Conservation (phyloP, 768 basidiomycete genomes). For the Candolleomyces aberdarensis region DNA sequence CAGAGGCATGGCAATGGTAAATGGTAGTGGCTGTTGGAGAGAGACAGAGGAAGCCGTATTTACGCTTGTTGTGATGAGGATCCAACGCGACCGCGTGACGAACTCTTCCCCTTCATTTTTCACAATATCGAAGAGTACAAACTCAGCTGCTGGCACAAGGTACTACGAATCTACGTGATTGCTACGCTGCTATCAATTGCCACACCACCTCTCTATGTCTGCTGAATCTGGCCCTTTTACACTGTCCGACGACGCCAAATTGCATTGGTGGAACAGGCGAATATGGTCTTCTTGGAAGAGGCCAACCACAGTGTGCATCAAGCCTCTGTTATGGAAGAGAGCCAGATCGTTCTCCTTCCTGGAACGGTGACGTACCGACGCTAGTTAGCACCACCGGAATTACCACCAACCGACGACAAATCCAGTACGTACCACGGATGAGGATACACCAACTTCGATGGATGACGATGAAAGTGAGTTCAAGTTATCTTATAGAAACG, state of each 20-base stretch:
- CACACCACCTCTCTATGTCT: constrained; percentile 10
- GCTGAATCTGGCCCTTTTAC: constrained; percentile 10
- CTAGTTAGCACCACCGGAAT: neutral
- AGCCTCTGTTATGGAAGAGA: constrained; percentile 15
- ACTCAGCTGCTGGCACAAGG: no score
- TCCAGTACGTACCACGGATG: constrained; percentile 11
- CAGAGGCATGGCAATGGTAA: neutral
- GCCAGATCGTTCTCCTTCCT: constrained; percentile 16
- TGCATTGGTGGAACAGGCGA: constrained; percentile 17
- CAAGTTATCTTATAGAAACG: neutral
- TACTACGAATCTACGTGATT: no score
- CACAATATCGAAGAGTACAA: no score
- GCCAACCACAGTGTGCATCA: constrained; percentile 16
- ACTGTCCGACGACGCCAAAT: constrained; percentile 13
- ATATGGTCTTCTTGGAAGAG: constrained; percentile 13
- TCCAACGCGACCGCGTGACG: no score
- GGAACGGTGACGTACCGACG: neutral
- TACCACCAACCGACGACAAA: neutral
- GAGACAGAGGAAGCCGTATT: neutral
- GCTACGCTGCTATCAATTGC: no score
- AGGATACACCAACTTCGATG: constrained; percentile 11
- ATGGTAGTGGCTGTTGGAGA: neutral
- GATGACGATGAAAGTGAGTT: neutral
- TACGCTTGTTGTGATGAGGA: neutral
- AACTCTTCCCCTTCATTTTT: no score